Evolutionary conservation across 768 basidiomycete genomes (phyloP).

Genomic region (Suillus bovinus): DNA sequence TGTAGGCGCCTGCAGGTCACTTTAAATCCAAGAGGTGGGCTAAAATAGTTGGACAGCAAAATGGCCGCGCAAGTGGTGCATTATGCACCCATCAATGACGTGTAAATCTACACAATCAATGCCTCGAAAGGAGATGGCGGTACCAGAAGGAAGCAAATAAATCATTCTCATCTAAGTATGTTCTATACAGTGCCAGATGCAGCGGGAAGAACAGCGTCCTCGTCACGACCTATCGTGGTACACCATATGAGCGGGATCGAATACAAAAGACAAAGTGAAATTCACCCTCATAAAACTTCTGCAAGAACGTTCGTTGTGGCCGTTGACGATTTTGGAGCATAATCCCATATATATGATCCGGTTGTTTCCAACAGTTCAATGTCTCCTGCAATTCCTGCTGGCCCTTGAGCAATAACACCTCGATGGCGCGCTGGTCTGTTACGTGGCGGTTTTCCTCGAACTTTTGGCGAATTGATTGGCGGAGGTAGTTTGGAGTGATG

Average conservation of each 20-base stretch:
- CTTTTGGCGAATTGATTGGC: constrained; percentile 79
- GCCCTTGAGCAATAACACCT: constrained; percentile 82
- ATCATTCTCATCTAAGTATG: constrained; percentile 4
- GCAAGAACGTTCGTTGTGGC: constrained; percentile 63
- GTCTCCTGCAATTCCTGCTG: constrained; percentile 92
- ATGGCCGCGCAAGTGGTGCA: not conserved
- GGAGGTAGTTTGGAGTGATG: constrained; percentile 73
- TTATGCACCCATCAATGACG: no score
- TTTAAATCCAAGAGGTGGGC: not conserved
- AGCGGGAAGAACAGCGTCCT: constrained; percentile 69
- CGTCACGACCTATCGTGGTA: constrained; percentile 61
- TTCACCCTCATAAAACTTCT: constrained; percentile 84
- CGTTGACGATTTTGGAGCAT: constrained; percentile 52
- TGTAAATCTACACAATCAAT: not conserved
- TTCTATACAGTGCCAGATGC: constrained; percentile 46
- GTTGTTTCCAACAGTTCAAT: constrained; percentile 92
- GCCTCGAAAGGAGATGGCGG: not conserved
- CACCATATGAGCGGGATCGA: not conserved
- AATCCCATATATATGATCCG: constrained; percentile 75
- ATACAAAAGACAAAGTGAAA: constrained; percentile 14
- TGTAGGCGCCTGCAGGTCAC: no score
- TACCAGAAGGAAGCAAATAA: not conserved
- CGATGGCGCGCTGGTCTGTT: constrained; percentile 78
- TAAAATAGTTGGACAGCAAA: not conserved
- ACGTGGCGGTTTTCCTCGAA: constrained; percentile 88